Evolutionary conservation across 257 asterid species (phyloP), one percentile per base, ranked within the genome.

Genomic region (Salvia splendens): DNA sequence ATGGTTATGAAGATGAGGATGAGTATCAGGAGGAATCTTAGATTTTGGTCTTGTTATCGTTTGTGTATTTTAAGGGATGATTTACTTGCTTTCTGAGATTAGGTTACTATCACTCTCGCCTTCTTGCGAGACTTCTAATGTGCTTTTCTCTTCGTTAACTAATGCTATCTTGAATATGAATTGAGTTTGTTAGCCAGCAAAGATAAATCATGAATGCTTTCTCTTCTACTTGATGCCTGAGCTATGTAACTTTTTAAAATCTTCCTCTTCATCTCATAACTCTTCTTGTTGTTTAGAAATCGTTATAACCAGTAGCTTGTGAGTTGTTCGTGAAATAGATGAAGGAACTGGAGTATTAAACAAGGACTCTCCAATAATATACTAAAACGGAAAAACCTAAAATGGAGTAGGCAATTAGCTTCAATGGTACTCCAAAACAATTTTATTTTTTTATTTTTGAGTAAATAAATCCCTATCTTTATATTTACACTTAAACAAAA

Each of bases 1-100:
- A 80, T 9, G 84, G 42, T 5, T 77, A 77, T 45, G 82, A 77
- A n/a, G 82, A 80, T 0, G 85, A 77, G 28, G 85, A 76, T 3
- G 80, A 67, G 4, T 42, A 52, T 47, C 79, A 73, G 59, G 85
- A 77, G 48, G 78, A 67, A 9, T 73, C 70, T 61, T 77, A 55
- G 52, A 8, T 69, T 46, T 20, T 72, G 12, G 16, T 9, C 0
- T 4, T 3, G 1, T 11, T 43, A 5, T 15, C 17, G 35, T 51
- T 36, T 20, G 24, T 51, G 17, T 1, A 43, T 51, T 67, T 17
- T 4, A 14, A 17, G 57, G 9, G n/a, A 12, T 50, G n/a, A 12
- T 50, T 61, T 5, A 12, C 6, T 24, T 59, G 71, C 28, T 65
- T 40, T 11, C 24, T 30, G 17, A 24, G 38, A 41, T 49, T 33